Evolutionary conservation across 768 basidiomycete species (phyloP), one percentile per base, ranked within the genome.

Genomic region (Mycena vitilis): DNA sequence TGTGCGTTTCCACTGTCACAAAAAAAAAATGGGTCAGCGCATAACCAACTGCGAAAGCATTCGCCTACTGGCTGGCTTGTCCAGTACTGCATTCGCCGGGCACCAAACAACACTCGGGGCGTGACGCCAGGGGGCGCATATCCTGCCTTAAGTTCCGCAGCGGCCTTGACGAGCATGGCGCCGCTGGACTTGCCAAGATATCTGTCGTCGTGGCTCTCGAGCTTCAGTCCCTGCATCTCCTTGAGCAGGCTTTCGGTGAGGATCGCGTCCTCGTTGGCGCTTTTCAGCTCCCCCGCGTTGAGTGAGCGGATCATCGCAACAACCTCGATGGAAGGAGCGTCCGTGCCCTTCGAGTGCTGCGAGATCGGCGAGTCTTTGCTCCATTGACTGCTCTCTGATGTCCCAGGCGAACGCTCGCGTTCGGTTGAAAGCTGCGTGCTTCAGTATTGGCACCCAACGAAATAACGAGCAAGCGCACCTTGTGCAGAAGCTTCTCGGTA

Each of bases 141-240:
- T 65, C 88, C 86, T 25, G 85, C 82, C 75, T 89, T 91, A 4
- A 90, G 78, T 65, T 89, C 85, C 15, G 89, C 81, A 1, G 89
- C 90, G 8, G 82, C 81, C 47, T 82, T 82, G 23, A 89, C 77
- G 20, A 89, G 81, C 82, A 86, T 84, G 0, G 85, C 83, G 8
- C 86, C 85, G 70, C 88, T 89, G 15, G 86, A 86, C 68, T 88
- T 87, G 1, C 88, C 88, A 62, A 87, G 86, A 71, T 88, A 89
- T 13, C 83, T 78, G 38, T 58, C 52, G 1, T 22, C 20, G 55
- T 57, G 47, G 23, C 9, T 20, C 0, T 2, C 18, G 20, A 63
- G 12, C 18, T n/a, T 4, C 10, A 68, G 60, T 1, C 8, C 18
- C 11, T 52, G 9, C 22, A 68, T 36, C 16, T 56, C 48, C 4